These are phyloP conservation scores for Nitzschia putrida DNA, from an alignment of 108 stramenopile species.

Conservation along the genomic window DNA sequence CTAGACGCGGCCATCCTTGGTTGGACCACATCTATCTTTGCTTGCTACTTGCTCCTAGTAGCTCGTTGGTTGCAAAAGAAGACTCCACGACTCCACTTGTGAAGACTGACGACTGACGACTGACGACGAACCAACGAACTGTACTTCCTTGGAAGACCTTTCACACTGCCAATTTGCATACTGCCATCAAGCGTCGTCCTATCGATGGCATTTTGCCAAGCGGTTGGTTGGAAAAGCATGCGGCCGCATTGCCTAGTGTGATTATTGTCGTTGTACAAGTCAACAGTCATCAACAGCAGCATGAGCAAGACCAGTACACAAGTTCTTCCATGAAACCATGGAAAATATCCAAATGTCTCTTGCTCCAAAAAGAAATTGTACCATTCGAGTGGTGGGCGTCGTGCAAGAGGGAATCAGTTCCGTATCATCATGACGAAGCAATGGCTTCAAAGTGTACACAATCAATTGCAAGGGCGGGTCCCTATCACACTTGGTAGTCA, in stretches of 20 bases:
- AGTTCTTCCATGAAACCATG: conserved; percentile 48
- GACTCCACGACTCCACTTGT: too few species aligned
- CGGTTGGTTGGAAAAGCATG: conserved; percentile 82
- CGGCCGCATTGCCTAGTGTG: conserved; percentile 63
- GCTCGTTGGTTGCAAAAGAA: too few species aligned
- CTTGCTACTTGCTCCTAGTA: too few species aligned
- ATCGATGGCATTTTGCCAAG: conserved; percentile 69
- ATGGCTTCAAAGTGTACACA: conserved; percentile 29
- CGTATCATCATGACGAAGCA: conserved; percentile 32
- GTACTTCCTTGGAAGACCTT: conserved; percentile 11
- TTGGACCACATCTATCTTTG: too few species aligned
- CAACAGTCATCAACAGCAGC: conserved; percentile 10
- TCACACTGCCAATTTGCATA: conserved; percentile 2
- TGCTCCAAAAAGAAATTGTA: conserved; percentile 61
- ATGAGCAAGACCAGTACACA: too few species aligned
- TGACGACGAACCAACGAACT: too few species aligned
- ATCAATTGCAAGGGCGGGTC: conserved; percentile 3
- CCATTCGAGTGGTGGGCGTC: conserved; percentile 70
- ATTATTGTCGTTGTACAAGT: conserved; percentile 66
- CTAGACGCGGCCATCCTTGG: too few species aligned
- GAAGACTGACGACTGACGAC: too few species aligned
- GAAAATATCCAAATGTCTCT: conserved; percentile 52
- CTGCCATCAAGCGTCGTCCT: conserved; percentile 34
- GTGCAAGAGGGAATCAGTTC: conserved; percentile 43
- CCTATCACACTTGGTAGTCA: conserved; percentile 23